Conservation (phyloP, 495 filamentous ascomycete genomes). For the Durotheca rogersii region DNA sequence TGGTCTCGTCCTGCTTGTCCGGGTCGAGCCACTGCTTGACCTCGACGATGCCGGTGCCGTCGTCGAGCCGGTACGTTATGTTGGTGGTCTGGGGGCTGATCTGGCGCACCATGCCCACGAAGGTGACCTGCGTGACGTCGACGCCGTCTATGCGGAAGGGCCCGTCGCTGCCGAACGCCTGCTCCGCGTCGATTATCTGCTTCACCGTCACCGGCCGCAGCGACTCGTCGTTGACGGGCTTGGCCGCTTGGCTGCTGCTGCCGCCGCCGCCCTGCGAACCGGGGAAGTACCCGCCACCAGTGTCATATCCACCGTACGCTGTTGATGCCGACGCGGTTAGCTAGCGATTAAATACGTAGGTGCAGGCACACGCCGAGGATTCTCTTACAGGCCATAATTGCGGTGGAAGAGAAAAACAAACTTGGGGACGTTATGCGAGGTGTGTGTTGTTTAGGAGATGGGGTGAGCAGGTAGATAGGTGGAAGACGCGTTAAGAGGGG, state of each 20-base stretch:
- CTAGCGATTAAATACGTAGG: neutral
- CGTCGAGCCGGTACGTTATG: constrained; percentile 87
- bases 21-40: constrained; percentile 89
- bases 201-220: constrained; percentile 93
- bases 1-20: constrained; percentile 55
- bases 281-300: constrained; percentile 48
- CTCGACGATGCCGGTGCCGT: constrained; percentile 90
- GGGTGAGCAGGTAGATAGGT: neutral
- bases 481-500: constrained; percentile 28
- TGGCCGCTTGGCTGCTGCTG: constrained; percentile 41
- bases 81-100: constrained; percentile 86
- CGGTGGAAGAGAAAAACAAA: neutral
- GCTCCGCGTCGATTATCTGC: constrained; percentile 79
- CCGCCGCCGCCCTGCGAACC: constrained; percentile 45
- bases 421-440: too few relatives aligned
- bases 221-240: constrained; percentile 58
- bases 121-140: constrained; percentile 65
- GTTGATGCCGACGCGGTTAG: constrained; percentile 36
- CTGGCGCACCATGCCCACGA: constrained; percentile 87
- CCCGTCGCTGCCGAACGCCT: constrained; percentile 68
- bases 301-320: constrained; percentile 45
- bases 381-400: constrained; percentile 35
- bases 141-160: constrained; percentile 74
- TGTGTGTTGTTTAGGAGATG: neutral
- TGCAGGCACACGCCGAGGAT: too few relatives aligned